Evolutionary conservation across 306 rosid species (phyloP), one percentile per base, ranked within the genome.

Genomic region (Vigna trinervia): DNA sequence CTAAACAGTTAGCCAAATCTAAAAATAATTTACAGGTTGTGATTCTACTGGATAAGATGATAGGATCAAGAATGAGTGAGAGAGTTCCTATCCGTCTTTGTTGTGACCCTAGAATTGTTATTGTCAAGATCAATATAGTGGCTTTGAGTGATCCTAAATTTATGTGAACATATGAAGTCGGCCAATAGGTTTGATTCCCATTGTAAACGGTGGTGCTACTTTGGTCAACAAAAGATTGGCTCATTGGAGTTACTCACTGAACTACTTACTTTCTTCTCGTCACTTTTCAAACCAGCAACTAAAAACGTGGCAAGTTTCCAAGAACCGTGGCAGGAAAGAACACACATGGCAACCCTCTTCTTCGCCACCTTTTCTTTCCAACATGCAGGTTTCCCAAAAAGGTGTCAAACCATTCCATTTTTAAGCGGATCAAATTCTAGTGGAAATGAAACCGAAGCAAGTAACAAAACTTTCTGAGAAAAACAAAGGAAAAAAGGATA

Each of bases 361-460:
- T 26, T 4, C 46, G 81, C 81, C 84, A 80, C 82, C 61, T 41
- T 47, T 39, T 48, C 54, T 4, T 26, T 46, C 75, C 1, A 39
- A 34, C 69, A 74, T 74, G 63, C 64, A 46, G 1, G 2, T 9
- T 20, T 70, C 34, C 1, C 6, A 59, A 50, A 82, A 45, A 34
- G 46, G 71, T 47, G 59, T 32, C 26, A 51, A 34, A 36, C 75
- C 74, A 32, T 28, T 64, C 32, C 20, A 32, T 3, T 65, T 76
- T 71, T 75, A 75, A 70, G 65, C 14, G 45, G 34, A 12, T n/a
- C 34, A 70, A 30, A 6, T 41, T 41, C 58, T 51, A 34, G 13
- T 8, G 3, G 3, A 78, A 63, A 36, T 13, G 14, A 61, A 62
- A 36, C 26, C n/a, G 4, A 61, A 61, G 8, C 3, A 12, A 59